Base-by-base conservation (phyloP, 106 monocot genomes). In the Acorus calamus region DNA sequence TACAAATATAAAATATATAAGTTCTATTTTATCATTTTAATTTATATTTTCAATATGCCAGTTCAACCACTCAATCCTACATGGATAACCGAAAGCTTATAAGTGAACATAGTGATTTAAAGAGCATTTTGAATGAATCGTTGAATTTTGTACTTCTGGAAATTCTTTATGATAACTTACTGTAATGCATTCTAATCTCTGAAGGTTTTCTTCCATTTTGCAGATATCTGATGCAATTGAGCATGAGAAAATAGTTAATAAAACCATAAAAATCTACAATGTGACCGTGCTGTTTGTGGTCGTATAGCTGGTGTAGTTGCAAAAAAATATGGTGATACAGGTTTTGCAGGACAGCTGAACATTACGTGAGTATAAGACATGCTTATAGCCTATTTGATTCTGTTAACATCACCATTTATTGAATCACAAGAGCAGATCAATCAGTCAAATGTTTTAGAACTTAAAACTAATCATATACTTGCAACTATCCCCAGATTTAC, bases 221-320 rank as follows among this genome's bases (percentile, higher is more conserved):
- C 78, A 98, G 96, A 86, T 98, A 74, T 55, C 42, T 13, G 85
- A 92, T 47, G 96, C 96, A 47, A 98, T 98, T 71, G 81, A 91
- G 56, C 52, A 74, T 61, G 96, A 98, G 73, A 98, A 85, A 46
- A 88, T 73, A 65, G 66, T 98, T 50, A 65, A 72, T n/a, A 98
- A 98, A 72, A 67, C 77, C 3, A 65, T 86, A 63, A 63, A 79
- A 71, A 83, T 98, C 3, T 87, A 81, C 56, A 98, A 98, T 75
- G 76, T 92, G 96, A 98, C 68, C 85, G 91, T 74, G 82, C 96
- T 69, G 92, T 92, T 56, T 98, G 96, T 83, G 96, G 92, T 7
- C 96, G 96, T 47, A 80, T 98, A 72, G 84, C 96, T 81, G 96
- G 96, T 73, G 96, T 92, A 6, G 78, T 98, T 79, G 91, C 96